phyloP scores from a whole-genome alignment of 805 yeast species.

The Saturnispora saitoi region DNA sequence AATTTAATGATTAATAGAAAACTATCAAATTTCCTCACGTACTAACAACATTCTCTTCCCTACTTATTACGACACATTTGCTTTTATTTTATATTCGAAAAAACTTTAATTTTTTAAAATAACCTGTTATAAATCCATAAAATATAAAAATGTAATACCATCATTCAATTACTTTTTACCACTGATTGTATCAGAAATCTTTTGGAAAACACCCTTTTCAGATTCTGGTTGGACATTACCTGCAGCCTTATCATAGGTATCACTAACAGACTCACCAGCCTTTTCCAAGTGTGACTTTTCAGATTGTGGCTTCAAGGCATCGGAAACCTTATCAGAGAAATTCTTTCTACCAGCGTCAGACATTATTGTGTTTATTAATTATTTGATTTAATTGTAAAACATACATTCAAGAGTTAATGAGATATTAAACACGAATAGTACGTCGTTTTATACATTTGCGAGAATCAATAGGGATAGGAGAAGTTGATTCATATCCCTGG shows the following conservation, averaged over 20 bases:
- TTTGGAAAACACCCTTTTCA: slow-evolving; percentile 63
- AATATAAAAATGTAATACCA: neutral
- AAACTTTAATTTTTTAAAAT: too few relatives aligned
- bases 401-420: too few relatives aligned
- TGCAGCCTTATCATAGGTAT: slow-evolving; percentile 56
- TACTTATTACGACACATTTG: too few relatives aligned
- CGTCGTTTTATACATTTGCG: too few relatives aligned
- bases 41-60: too few relatives aligned
- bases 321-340: slow-evolving; percentile 59
- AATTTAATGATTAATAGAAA: too few relatives aligned
- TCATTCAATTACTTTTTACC: slow-evolving; percentile 36
- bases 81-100: too few relatives aligned
- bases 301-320: slow-evolving; percentile 60
- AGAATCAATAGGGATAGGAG: neutral
- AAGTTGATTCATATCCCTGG: slow-evolving; percentile 1
- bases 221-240: slow-evolving; percentile 51
- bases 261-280: slow-evolving; percentile 65
- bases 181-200: slow-evolving; percentile 52
- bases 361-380: slow-evolving; percentile 10
- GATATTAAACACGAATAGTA: too few relatives aligned
- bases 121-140: neutral
- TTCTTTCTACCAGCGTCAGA: slow-evolving; percentile 61
- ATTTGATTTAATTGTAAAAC: too few relatives aligned
- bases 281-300: slow-evolving; percentile 57
- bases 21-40: too few relatives aligned